Evolutionary conservation across 225 moss, liverwort and hornwort genomes (phyloP), one percentile per base, ranked within the genome.

Genomic region (Marchantia polymorpha): DNA sequence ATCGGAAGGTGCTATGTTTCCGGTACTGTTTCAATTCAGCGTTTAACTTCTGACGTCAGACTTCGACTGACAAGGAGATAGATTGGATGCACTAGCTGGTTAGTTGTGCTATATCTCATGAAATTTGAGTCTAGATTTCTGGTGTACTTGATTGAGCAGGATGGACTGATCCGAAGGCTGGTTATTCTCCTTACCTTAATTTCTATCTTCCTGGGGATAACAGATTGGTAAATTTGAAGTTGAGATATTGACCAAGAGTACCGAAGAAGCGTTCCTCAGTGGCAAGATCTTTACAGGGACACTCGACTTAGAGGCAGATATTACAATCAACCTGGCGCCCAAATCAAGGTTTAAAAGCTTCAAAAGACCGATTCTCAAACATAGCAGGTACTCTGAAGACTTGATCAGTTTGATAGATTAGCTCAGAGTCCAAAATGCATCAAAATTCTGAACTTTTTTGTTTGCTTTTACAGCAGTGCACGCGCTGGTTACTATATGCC

Each of bases 191-290:
- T 2, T 39, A 39, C 20, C 15, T 50, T 10, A 61, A 68, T 80
- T 23, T 39, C 5, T 39, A 39, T 5, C 39, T 19, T 64, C 1
- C 1, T 64, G 39, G 59, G 72, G 17, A 25, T 73, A 84, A 83
- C 87, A 95, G 95, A 88, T 95, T 73, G 93, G 95, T 10, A 95
- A 91, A 83, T 91, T 84, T 73, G 95, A 95, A 83, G 84, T 93
- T 66, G 95, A 95, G 84, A 82, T 93, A 46, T 84, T 95, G 91
- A 87, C 81, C 72, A 85, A 77, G 78, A 89, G 83, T 81, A 83
- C 88, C 10, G 83, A 84, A 75, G 85, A 93, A 70, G 94, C 90
- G 59, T 79, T 88, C 87, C 86, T 87, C 31, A 88, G 88, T 77
- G 93, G 93, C 70, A 83, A 83, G 50, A 73, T 90, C 61, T 92